These are phyloP conservation scores for Hanseniaspora sp. DNA, from an alignment of 1,139 yeast genomes.

Conservation along the genomic window DNA sequence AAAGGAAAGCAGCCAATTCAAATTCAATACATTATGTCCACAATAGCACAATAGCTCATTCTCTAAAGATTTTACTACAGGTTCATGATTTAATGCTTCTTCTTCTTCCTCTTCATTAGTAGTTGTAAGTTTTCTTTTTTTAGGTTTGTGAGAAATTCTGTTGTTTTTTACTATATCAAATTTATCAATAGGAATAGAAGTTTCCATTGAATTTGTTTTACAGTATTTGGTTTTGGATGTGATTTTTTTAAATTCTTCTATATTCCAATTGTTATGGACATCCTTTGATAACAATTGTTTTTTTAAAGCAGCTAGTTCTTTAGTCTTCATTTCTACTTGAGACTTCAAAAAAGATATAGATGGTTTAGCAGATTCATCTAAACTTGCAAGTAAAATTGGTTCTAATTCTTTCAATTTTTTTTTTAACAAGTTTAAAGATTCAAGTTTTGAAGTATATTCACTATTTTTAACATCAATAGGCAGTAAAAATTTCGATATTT, in stretches of 20 bases:
- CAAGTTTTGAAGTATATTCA: neutral
- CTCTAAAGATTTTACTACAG: neutral
- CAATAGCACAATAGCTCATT: neutral
- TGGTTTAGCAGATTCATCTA: neutral
- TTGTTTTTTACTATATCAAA: conserved; percentile 2
- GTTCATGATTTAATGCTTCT: neutral
- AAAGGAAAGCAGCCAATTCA: neutral
- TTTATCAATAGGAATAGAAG: conserved; percentile 6
- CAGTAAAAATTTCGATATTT: neutral
- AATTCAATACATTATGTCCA: neutral
- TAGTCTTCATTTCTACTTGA: neutral
- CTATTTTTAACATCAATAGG: neutral
- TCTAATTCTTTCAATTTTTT: conserved; percentile 4
- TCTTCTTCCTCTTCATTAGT: neutral
- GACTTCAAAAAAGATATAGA: neutral
- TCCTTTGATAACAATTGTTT: neutral
- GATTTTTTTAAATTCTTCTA: neutral
- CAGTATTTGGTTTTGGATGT: neutral
- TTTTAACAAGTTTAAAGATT: neutral
- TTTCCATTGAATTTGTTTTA: conserved; percentile 10
- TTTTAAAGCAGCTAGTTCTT: neutral
- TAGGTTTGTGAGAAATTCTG: neutral
- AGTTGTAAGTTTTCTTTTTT: neutral
- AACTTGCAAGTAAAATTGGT: neutral
- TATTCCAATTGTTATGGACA: neutral